phyloP scores from a whole-genome alignment of 257 asterid species.

The Ligustrum vulgare region DNA sequence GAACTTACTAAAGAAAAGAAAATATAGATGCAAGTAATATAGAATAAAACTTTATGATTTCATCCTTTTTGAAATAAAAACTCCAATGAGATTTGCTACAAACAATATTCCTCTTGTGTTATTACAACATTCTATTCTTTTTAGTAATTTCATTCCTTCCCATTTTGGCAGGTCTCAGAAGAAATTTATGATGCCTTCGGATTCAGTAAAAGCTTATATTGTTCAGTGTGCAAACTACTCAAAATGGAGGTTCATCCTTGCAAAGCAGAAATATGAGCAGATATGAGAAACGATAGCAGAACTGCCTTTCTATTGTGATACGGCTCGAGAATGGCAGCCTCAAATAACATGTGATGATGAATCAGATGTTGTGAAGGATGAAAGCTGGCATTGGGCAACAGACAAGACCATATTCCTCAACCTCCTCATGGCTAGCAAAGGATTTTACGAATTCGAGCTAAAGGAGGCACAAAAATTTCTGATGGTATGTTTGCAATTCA shows the following conservation, averaged over 20 bases:
- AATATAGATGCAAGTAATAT: neutral
- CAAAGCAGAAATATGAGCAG: conserved; percentile 69
- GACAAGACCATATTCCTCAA: conserved; percentile 44
- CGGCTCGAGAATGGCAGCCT: conserved; percentile 71
- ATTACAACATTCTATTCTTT: neutral
- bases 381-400: conserved; percentile 39
- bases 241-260: conserved; percentile 78
- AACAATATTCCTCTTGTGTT: neutral
- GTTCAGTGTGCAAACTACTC: conserved; percentile 60
- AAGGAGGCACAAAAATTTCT: conserved; percentile 51
- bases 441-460: conserved; percentile 37
- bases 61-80: neutral
- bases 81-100: neutral
- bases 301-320: conserved; percentile 57
- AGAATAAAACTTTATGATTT: no score
- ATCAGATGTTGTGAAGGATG: conserved; percentile 38
- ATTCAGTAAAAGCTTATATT: conserved; percentile 34
- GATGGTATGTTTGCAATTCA: conserved; percentile 36
- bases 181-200: conserved; percentile 34
- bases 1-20: neutral
- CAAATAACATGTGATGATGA: conserved; percentile 47
- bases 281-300: conserved; percentile 61
- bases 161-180: neutral
- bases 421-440: conserved; percentile 50
- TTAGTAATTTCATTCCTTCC: neutral